Percentiles rank a stretch among this genome's conserved stretches.
Conservation (phyloP, 352 stramenopile species). For the Phytopythium helicoides region DNA sequence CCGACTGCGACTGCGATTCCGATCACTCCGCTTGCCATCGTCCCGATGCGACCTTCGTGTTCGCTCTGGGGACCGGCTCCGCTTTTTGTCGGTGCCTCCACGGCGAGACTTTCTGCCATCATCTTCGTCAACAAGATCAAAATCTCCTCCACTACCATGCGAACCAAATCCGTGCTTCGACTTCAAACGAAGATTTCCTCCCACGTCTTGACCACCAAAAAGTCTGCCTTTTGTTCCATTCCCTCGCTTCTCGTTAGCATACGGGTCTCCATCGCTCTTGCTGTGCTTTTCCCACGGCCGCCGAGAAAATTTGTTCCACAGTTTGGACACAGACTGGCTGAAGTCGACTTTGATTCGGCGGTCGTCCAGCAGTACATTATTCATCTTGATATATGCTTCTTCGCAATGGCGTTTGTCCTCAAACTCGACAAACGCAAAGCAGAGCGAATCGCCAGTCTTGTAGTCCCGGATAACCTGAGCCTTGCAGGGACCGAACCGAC, state of each 20-base stretch:
- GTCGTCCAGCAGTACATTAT: slow-evolving; percentile 99
- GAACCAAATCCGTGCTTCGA: slow-evolving; percentile 13
- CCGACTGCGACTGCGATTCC: slow-evolving; percentile 7
- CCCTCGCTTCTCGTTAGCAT: slow-evolving; percentile 28
- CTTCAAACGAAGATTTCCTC: slow-evolving; percentile 46
- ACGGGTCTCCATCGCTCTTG: slow-evolving; percentile 49
- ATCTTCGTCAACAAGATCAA: slow-evolving; percentile 53
- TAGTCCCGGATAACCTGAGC: slow-evolving; percentile 96
- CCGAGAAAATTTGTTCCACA: slow-evolving; percentile 93
- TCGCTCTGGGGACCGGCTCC: neutral
- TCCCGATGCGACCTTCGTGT: slow-evolving; percentile 9
- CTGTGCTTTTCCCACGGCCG: slow-evolving; percentile 59
- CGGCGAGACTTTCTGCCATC: slow-evolving; percentile 2
- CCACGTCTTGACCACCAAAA: slow-evolving; percentile 22
- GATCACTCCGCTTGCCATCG: neutral
- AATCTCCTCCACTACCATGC: slow-evolving; percentile 14
- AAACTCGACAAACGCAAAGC: slow-evolving; percentile 99
- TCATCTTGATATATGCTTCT: slow-evolving; percentile 99
- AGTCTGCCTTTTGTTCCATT: slow-evolving; percentile 9
- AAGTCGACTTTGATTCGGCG: slow-evolving; percentile 96
- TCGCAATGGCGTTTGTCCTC: slow-evolving; percentile 91
- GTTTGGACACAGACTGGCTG: slow-evolving; percentile 97
- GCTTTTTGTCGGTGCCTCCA: neutral
- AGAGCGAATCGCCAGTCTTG: slow-evolving; percentile 97
- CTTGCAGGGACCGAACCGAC: slow-evolving; percentile 85